Conservation (phyloP, 2,329 filamentous ascomycete genomes). For the Clonostachys rosea region DNA sequence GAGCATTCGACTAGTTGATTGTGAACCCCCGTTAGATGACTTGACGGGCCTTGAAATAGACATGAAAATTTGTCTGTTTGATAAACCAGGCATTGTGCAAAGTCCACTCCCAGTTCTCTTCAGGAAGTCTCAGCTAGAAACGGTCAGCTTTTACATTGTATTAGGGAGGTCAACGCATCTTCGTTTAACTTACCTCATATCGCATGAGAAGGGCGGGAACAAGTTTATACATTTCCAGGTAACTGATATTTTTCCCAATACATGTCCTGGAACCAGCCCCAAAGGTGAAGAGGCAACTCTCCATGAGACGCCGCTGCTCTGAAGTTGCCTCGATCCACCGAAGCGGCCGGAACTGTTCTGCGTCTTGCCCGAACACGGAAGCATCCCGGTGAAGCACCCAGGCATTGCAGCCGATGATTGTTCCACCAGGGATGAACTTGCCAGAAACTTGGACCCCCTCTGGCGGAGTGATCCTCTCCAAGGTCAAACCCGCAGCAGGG, state of each 20-base stretch:
- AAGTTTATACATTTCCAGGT: constrained; percentile 36
- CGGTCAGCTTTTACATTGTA: too few relatives aligned
- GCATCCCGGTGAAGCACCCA: constrained; percentile 27
- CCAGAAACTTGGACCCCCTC: constrained; percentile 34
- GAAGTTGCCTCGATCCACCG: constrained; percentile 27
- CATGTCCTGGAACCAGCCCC: constrained; percentile 34
- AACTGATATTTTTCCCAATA: constrained; percentile 34
- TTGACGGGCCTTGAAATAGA: too few relatives aligned
- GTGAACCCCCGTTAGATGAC: too few relatives aligned
- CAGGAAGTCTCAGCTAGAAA: too few relatives aligned
- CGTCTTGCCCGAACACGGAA: constrained; percentile 23
- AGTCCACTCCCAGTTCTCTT: too few relatives aligned
- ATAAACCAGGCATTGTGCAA: too few relatives aligned
- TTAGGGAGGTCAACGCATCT: too few relatives aligned
- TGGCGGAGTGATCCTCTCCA: constrained; percentile 41
- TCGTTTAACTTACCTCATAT: too few relatives aligned
- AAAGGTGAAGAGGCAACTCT: constrained; percentile 15
- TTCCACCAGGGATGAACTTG: constrained; percentile 18
- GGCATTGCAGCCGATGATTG: constrained; percentile 25
- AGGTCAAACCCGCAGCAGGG: constrained; percentile 38
- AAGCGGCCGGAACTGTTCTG: constrained; percentile 29
- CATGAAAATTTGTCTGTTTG: too few relatives aligned
- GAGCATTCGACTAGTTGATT: too few relatives aligned
- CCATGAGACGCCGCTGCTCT: constrained; percentile 16
- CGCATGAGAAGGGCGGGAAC: constrained; percentile 16